phyloP scores from a whole-genome alignment of 208 protist genomes.

The Acanthamoeba triangularis region DNA sequence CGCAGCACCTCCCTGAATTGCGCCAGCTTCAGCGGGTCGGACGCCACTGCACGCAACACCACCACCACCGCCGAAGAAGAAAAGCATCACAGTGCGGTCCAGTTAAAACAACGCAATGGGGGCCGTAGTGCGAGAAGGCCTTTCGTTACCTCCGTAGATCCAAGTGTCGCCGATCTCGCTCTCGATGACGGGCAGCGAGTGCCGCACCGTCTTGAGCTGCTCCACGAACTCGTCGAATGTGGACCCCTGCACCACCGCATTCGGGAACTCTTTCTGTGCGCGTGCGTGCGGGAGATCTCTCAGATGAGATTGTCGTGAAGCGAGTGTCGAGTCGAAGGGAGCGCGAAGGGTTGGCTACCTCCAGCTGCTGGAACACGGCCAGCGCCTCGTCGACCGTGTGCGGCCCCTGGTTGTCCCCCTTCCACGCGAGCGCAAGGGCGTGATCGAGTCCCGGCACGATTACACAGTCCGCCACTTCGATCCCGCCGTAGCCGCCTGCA shows the following conservation, averaged over 20 bases:
- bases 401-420: slow-evolving; percentile 77
- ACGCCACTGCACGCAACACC: neutral
- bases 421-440: slow-evolving; percentile 72
- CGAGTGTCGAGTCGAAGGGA: too few species aligned
- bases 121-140: neutral
- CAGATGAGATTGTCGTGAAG: too few species aligned
- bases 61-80: neutral
- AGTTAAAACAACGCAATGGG: too few species aligned
- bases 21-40: slow-evolving; percentile 75
- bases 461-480: slow-evolving; percentile 59
- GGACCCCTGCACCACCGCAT: slow-evolving; percentile 41
- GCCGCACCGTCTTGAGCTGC: slow-evolving; percentile 22
- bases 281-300: neutral
- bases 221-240: slow-evolving; percentile 76
- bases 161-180: slow-evolving; percentile 78
- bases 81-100: too few species aligned
- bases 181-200: slow-evolving; percentile 37
- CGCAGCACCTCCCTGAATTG: slow-evolving; percentile 52
- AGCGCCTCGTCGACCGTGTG: slow-evolving; percentile 66
- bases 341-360: neutral
- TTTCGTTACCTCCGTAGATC: slow-evolving; percentile 75
- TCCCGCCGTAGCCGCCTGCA: slow-evolving; percentile 71
- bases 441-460: slow-evolving; percentile 74
- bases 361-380: slow-evolving; percentile 56
- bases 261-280: slow-evolving; percentile 52